phyloP scores from a whole-genome alignment of 73 alveolate genomes.

The Paramecium biaurelia region DNA sequence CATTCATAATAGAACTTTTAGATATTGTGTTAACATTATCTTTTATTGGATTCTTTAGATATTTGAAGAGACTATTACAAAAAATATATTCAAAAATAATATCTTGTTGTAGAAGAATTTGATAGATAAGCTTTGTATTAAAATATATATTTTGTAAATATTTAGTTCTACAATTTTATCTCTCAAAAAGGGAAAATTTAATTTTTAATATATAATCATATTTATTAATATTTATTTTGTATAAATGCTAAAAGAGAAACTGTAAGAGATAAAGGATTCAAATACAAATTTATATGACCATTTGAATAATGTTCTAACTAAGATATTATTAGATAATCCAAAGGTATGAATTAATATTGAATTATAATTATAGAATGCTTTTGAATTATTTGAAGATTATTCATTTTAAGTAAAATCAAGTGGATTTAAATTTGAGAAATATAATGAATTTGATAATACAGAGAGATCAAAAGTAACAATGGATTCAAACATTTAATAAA shows the following conservation, averaged over 20 bases:
- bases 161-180: background rate
- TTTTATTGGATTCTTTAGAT: constrained; percentile 33
- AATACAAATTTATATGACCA: constrained; percentile 35
- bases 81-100: constrained; percentile 10
- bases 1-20: constrained; percentile 5
- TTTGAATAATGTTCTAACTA: constrained; percentile 16
- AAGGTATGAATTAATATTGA: background rate
- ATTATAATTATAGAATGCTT: background rate
- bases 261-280: constrained; percentile 35
- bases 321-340: constrained; percentile 38
- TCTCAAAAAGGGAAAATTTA: no score
- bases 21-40: constrained; percentile 25
- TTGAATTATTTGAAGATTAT: constrained; percentile 51
- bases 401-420: constrained; percentile 34
- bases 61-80: background rate
- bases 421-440: background rate
- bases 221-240: background rate
- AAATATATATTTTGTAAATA: background rate
- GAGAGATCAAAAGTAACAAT: background rate
- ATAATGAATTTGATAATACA: constrained; percentile 44
- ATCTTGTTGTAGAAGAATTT: constrained; percentile 32
- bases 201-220: no score
- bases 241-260: constrained; percentile 47
- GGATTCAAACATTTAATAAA: background rate
- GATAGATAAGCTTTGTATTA: background rate